Percentiles rank a stretch among this genome's conserved stretches.
These are phyloP conservation scores for Royoungia palumana DNA, from an alignment of 768 basidiomycete species.

Conservation along the genomic window DNA sequence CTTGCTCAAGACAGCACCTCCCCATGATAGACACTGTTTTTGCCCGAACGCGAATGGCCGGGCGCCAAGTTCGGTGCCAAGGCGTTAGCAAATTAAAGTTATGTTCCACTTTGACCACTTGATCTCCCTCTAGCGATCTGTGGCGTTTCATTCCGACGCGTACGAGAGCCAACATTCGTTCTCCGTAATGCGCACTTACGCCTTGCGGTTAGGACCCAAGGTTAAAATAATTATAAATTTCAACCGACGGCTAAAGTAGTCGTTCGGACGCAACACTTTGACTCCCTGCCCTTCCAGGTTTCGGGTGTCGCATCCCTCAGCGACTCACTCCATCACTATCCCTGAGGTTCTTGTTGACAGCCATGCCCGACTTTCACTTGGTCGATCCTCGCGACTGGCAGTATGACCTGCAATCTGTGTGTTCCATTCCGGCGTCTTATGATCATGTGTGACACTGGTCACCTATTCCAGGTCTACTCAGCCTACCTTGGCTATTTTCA, in stretches of 20 bases:
- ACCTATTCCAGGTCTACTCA: slow-evolving; percentile 58
- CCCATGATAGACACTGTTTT: neutral
- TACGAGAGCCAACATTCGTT: slow-evolving; percentile 12
- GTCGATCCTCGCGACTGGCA: slow-evolving; percentile 79
- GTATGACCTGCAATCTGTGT: slow-evolving; percentile 73
- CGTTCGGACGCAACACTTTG: neutral
- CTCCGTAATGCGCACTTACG: slow-evolving; percentile 17
- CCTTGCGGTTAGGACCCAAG: slow-evolving; percentile 11
- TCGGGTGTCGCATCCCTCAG: neutral
- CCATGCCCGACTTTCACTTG: slow-evolving; percentile 66
- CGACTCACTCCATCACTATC: neutral
- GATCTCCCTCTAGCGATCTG: slow-evolving; percentile 9
- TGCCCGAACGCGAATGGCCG: slow-evolving; percentile 1
- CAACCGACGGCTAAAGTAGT: neutral
- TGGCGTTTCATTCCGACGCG: slow-evolving; percentile 19
- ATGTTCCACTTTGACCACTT: neutral
- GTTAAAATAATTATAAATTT: slow-evolving; percentile 19
- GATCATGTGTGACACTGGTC: slow-evolving; percentile 1
- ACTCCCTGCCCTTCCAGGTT: neutral
- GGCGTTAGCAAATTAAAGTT: slow-evolving; percentile 4
- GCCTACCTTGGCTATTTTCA: slow-evolving; percentile 82
- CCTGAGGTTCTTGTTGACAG: neutral
- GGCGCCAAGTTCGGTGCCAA: neutral
- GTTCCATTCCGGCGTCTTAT: slow-evolving; percentile 22
- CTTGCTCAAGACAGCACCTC: neutral